Conservation (phyloP, 495 filamentous ascomycete species). For the Penicillium bovifimosum region DNA sequence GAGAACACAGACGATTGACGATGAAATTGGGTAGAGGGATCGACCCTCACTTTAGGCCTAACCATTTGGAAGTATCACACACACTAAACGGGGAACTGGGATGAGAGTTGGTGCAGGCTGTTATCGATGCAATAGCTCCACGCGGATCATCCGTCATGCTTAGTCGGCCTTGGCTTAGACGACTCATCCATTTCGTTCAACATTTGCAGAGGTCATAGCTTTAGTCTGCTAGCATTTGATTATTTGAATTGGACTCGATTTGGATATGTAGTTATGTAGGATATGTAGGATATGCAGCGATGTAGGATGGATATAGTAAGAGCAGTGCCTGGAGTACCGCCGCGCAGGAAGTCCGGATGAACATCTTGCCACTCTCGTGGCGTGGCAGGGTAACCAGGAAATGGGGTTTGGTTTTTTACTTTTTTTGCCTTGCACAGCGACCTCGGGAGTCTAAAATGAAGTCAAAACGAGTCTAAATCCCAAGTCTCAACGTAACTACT, state of each 20-base stretch:
- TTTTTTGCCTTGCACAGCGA: too few relatives aligned
- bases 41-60: constrained; percentile 7
- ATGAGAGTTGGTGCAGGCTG: background rate
- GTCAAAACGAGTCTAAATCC: too few relatives aligned
- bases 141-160: constrained; percentile 8
- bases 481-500: too few relatives aligned
- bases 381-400: background rate
- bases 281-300: too few relatives aligned
- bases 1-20: background rate
- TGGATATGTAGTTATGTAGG: too few relatives aligned
- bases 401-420: too few relatives aligned
- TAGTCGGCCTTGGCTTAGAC: constrained; percentile 7
- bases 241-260: background rate
- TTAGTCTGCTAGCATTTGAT: background rate
- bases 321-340: background rate
- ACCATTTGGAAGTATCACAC: background rate
- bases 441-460: too few relatives aligned
- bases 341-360: constrained; percentile 1
- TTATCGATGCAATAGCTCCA: constrained; percentile 8
- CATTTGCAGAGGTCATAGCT: constrained; percentile 4
- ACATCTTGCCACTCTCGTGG: constrained; percentile 6
- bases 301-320: background rate
- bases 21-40: constrained; percentile 12
- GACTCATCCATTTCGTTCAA: constrained; percentile 14
- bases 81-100: background rate